These are phyloP conservation scores for Orbilia quercus DNA, from an alignment of 2,329 filamentous ascomycete genomes.

Conservation along the genomic window DNA sequence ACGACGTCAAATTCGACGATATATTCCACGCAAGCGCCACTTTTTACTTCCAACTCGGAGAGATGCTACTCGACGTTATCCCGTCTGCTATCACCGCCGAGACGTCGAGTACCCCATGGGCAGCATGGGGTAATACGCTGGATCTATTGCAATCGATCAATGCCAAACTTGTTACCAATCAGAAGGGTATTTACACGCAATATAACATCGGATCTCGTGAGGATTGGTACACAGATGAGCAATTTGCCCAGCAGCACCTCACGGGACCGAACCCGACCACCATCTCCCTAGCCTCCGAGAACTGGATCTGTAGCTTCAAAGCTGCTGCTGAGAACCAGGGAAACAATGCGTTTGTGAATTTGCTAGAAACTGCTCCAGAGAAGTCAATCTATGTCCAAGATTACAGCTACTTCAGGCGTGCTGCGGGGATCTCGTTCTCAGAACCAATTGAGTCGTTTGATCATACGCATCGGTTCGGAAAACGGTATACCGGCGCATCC, in stretches of 20 bases:
- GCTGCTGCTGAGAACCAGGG: slow-evolving; percentile 45
- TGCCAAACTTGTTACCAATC: slow-evolving; percentile 45
- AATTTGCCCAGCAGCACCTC: slow-evolving; percentile 65
- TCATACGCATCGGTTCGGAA: slow-evolving; percentile 56
- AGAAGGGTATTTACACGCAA: slow-evolving; percentile 60
- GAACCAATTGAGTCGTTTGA: background rate
- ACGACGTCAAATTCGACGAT: slow-evolving; percentile 57
- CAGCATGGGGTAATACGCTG: slow-evolving; percentile 6
- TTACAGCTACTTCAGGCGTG: slow-evolving; percentile 59
- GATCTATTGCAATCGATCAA: slow-evolving; percentile 44
- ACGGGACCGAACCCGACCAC: slow-evolving; percentile 62
- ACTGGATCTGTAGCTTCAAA: slow-evolving; percentile 58
- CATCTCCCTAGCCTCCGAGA: slow-evolving; percentile 51
- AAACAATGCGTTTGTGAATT: slow-evolving; percentile 35
- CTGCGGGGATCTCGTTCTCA: background rate
- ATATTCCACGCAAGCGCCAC: slow-evolving; percentile 60
- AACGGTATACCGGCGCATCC: slow-evolving; percentile 63
- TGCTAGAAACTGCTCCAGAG: slow-evolving; percentile 42
- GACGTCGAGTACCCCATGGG: slow-evolving; percentile 17
- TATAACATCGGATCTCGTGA: slow-evolving; percentile 59
- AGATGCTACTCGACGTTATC: slow-evolving; percentile 56
- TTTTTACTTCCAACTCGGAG: slow-evolving; percentile 59
- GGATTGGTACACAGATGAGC: slow-evolving; percentile 61
- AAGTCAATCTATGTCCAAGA: slow-evolving; percentile 59
- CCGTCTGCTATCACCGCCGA: slow-evolving; percentile 44